Conservation (phyloP, 2,329 filamentous ascomycete genomes). For the Cadophora sp. region DNA sequence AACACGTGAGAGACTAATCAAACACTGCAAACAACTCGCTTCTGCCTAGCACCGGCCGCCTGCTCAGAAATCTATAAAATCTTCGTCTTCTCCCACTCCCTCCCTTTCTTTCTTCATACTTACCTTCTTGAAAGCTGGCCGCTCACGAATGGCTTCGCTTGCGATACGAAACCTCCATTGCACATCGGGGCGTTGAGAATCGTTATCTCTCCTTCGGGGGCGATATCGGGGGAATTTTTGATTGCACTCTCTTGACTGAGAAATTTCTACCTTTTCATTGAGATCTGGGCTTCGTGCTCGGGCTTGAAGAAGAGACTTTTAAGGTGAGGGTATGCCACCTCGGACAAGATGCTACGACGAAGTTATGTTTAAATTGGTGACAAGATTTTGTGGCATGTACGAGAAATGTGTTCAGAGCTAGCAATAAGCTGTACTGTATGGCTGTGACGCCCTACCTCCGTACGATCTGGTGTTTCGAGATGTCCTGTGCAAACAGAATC, state of each 20-base stretch:
- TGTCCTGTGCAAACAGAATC: not conserved
- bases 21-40: not conserved
- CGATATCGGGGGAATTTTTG: constrained; percentile 58
- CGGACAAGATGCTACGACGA: not conserved
- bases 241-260: constrained; percentile 44
- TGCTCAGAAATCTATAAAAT: constrained; percentile 1
- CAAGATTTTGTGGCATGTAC: no score
- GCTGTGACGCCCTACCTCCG: no score
- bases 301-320: constrained; percentile 35
- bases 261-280: constrained; percentile 37
- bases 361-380: not conserved
- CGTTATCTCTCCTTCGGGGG: constrained; percentile 48
- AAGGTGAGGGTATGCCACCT: not conserved
- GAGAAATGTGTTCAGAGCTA: no score
- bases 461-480: not conserved
- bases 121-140: constrained; percentile 44
- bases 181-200: constrained; percentile 59
- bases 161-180: constrained; percentile 59
- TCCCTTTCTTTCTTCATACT: constrained; percentile 42
- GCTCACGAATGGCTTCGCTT: constrained; percentile 42
- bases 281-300: constrained; percentile 22
- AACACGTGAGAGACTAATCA: not conserved
- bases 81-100: not conserved
- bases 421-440: no score
- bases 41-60: not conserved